phyloP scores from a whole-genome alignment of 768 basidiomycete genomes.

The Lepiota subincarnata region DNA sequence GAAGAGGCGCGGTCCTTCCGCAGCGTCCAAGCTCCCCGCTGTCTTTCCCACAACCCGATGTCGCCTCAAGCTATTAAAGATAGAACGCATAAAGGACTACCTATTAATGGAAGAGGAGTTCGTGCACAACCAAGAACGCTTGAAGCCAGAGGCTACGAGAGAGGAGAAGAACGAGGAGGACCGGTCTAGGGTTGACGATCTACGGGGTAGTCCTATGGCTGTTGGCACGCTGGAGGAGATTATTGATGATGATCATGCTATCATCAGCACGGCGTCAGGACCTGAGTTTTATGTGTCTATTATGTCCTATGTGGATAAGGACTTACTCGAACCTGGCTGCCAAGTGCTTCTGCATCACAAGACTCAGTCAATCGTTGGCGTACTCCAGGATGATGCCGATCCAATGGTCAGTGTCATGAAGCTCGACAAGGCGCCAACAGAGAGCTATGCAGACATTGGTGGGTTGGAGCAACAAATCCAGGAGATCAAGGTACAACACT shows the following conservation, averaged over 20 bases:
- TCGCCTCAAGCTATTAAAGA: conserved; percentile 90
- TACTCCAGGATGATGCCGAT: conserved; percentile 91
- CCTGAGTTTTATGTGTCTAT: conserved; percentile 97
- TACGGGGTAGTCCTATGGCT: conserved; percentile 96
- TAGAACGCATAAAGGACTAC: conserved; percentile 98
- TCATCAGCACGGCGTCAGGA: conserved; percentile 90
- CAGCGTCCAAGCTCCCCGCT: conserved; percentile 86
- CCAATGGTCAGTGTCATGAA: conserved; percentile 99
- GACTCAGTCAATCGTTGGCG: conserved; percentile 91
- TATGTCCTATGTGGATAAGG: conserved; percentile 98
- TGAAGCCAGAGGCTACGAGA: conserved; percentile 80
- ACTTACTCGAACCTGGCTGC: conserved; percentile 93
- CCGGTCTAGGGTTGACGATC: conserved; percentile 85
- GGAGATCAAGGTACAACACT: conserved; percentile 82
- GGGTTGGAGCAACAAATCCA: conserved; percentile 96
- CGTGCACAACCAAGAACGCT: conserved; percentile 84
- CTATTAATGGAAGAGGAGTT: conserved; percentile 94
- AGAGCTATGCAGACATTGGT: conserved; percentile 98
- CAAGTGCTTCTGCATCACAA: conserved; percentile 95
- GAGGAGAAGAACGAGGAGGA: conserved; percentile 98
- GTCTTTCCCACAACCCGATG: conserved; percentile 95
- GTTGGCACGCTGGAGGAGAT: conserved; percentile 98
- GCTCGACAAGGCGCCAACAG: conserved; percentile 97
- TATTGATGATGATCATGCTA: conserved; percentile 98
- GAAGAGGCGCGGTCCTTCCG: conserved; percentile 90